Conservation (phyloP, 345 rosid species). For the Turnera subulata region DNA sequence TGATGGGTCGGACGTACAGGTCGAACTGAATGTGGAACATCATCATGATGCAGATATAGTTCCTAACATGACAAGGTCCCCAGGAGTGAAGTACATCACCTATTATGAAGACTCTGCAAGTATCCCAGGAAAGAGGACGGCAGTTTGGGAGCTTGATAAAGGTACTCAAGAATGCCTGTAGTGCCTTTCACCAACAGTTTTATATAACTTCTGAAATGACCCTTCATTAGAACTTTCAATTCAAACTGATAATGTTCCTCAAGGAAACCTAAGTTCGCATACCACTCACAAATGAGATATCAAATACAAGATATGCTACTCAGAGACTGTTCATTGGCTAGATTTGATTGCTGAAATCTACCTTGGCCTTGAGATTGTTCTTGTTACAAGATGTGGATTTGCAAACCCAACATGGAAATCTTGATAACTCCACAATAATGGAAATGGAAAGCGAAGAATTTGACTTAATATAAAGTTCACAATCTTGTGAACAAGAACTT, state of each 20-base stretch:
- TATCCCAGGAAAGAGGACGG: conserved; percentile 79
- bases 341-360: too few relatives aligned
- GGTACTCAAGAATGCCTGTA: conserved; percentile 31
- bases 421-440: too few relatives aligned
- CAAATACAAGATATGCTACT: too few relatives aligned
- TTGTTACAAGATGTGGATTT: too few relatives aligned
- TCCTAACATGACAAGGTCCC: conserved; percentile 84
- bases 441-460: too few relatives aligned
- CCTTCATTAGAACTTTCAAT: neutral
- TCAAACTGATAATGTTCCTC: conserved; percentile 4
- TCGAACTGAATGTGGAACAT: conserved; percentile 71
- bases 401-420: too few relatives aligned
- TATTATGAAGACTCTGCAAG: conserved; percentile 93
- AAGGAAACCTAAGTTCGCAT: conserved; percentile 10
- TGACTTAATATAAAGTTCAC: too few relatives aligned
- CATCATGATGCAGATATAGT: conserved; percentile 63
- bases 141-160: conserved; percentile 98
- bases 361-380: too few relatives aligned
- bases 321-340: too few relatives aligned
- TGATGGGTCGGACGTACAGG: conserved; percentile 89
- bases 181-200: conserved; percentile 15
- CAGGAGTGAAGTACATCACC: conserved; percentile 79
- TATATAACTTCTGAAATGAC: neutral
- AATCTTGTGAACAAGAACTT: too few relatives aligned
- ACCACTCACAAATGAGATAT: neutral